phyloP scores from a whole-genome alignment of 2,329 filamentous ascomycete species.

The Sordariomycetes sp. region DNA sequence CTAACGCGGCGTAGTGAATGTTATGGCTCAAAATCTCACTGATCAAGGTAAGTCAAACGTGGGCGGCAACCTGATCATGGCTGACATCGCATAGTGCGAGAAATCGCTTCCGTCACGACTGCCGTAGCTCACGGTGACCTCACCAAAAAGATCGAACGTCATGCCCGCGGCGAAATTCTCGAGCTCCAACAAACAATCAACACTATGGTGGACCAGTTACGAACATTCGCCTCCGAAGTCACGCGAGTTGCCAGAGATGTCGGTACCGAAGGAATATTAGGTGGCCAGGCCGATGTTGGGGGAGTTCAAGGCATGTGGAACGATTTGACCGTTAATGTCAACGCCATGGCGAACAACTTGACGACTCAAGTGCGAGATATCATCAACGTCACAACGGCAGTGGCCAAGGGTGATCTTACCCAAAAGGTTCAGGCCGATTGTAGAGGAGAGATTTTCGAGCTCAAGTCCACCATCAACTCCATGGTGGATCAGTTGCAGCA shows the following conservation, averaged over 20 bases:
- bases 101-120: constrained; percentile 77
- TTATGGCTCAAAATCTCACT: constrained; percentile 76
- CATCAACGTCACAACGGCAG: constrained; percentile 67
- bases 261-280: constrained; percentile 74
- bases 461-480: constrained; percentile 97
- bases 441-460: constrained; percentile 82
- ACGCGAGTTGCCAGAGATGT: constrained; percentile 77
- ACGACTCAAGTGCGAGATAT: constrained; percentile 92
- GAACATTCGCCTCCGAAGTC: constrained; percentile 77
- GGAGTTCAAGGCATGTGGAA: constrained; percentile 39
- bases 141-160: constrained; percentile 76
- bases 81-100: constrained; percentile 46
- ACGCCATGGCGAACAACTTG: constrained; percentile 80
- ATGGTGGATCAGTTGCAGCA: constrained; percentile 98
- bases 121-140: constrained; percentile 76
- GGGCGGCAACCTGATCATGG: background rate
- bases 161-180: constrained; percentile 72
- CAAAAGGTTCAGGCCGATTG: constrained; percentile 94
- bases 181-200: constrained; percentile 82
- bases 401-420: constrained; percentile 80
- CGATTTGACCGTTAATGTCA: constrained; percentile 68
- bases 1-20: constrained; percentile 50
- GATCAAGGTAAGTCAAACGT: constrained; percentile 48
- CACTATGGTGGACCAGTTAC: constrained; percentile 79
- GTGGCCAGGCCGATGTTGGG: constrained; percentile 74